A percentile compares a stretch with the other conserved stretches of the same genome.
These are phyloP conservation scores for Syzygium malaccense DNA, from an alignment of 441 rosid genomes.

Conservation along the genomic window DNA sequence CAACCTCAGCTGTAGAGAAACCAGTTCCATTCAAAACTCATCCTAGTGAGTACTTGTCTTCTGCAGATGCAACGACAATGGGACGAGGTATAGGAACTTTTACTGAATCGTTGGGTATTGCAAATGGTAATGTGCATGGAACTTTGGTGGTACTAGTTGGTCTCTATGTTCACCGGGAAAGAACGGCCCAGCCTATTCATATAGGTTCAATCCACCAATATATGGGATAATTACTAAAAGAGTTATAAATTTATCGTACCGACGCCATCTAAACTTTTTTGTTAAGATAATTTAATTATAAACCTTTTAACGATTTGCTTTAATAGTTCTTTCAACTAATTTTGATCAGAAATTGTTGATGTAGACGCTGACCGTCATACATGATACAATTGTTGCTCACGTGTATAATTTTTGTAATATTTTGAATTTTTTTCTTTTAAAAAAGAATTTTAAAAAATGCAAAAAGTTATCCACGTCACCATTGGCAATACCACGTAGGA, in stretches of 20 bases:
- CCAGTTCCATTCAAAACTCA: background rate
- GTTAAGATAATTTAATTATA: background rate
- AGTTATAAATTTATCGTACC: background rate
- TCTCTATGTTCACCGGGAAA: background rate
- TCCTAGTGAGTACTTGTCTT: background rate
- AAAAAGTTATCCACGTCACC: accelerated
- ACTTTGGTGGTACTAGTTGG: background rate
- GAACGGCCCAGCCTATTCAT: background rate
- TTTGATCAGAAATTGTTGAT: background rate
- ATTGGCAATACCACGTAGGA: accelerated
- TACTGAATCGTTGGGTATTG: background rate
- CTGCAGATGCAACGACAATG: background rate
- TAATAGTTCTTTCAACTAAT: too few relatives aligned
- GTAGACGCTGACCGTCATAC: accelerated
- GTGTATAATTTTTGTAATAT: background rate
- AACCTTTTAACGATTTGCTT: too few relatives aligned
- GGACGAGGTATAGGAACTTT: background rate
- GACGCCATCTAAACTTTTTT: background rate
- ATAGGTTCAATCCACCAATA: background rate
- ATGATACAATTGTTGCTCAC: accelerated
- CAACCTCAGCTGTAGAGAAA: background rate
- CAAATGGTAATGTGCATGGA: background rate
- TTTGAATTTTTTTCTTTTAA: background rate
- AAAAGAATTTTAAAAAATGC: too few relatives aligned
- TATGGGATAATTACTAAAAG: background rate